A percentile compares a stretch with the other conserved stretches of the same genome.
These are phyloP conservation scores for Chlamydomonas asymmetrica DNA, from an alignment of 139 green algal species.

Conservation along the genomic window DNA sequence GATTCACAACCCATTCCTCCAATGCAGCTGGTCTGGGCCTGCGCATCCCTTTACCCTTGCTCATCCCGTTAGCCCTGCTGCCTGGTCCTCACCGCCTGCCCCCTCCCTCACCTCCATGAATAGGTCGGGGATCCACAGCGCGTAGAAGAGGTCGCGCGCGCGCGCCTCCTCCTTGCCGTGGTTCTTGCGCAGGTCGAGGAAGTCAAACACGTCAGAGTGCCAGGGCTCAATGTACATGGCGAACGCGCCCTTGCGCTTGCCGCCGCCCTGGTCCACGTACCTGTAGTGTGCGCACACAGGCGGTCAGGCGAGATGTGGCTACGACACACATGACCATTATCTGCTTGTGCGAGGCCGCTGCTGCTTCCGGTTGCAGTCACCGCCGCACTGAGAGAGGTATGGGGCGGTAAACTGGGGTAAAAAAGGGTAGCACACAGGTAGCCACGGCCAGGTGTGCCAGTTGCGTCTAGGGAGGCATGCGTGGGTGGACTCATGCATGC, in stretches of 20 bases:
- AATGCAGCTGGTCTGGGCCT: too few species aligned
- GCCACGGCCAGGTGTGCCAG: background rate
- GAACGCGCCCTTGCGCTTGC: slow-evolving; percentile 97
- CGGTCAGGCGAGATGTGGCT: background rate
- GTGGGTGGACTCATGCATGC: too few species aligned
- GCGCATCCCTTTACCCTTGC: too few species aligned
- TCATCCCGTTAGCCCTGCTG: background rate
- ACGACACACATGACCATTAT: too few species aligned
- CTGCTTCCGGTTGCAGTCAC: background rate
- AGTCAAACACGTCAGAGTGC: slow-evolving; percentile 98
- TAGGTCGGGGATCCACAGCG: slow-evolving; percentile 95
- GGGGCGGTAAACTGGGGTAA: background rate
- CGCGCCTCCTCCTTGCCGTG: slow-evolving; percentile 95
- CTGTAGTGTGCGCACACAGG: too few species aligned
- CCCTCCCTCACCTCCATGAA: slow-evolving; percentile 82
- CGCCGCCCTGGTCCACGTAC: slow-evolving; percentile 93
- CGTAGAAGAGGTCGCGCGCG: slow-evolving; percentile 98
- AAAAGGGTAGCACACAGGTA: background rate
- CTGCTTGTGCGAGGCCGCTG: too few species aligned
- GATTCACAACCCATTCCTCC: too few species aligned
- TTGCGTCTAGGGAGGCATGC: too few species aligned
- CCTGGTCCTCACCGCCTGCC: too few species aligned
- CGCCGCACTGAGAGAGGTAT: too few species aligned
- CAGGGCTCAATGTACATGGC: slow-evolving; percentile 99
- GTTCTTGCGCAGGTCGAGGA: slow-evolving; percentile 98